Evolutionary conservation across 768 basidiomycete genomes (phyloP), one percentile per base, ranked within the genome.

Genomic region (Favolaschia claudopus): DNA sequence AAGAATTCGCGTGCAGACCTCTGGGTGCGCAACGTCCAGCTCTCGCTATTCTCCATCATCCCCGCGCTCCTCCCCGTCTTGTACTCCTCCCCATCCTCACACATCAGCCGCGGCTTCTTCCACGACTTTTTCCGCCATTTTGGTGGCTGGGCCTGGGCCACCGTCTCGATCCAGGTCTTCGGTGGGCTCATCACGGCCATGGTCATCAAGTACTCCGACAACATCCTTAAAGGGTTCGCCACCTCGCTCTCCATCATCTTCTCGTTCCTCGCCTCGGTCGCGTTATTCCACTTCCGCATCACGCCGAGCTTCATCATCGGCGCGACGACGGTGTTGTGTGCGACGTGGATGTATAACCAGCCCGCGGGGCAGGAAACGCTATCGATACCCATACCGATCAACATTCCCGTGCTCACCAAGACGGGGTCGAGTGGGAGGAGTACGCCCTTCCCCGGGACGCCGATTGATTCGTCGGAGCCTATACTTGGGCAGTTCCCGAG

Each of bases 181-280:
- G 97, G 97, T 27, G 96, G 97, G 1, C 80, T 99, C 40, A 74
- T 98, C 60, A 99, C 96, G 5, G 96, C 97, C 1, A 74, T 99
- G 28, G 97, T 99, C 57, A 99, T 99, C 83, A 94, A 96, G 73
- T 96, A 98, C 70, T 92, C 92, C 54, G 94, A 95, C 75, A 98
- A 97, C 72, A 93, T 93, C 66, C 80, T 93, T 69, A 96, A 97
- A 72, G 96, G 96, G n/a, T 99, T 99, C 68, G 96, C 96, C 5
- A 99, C 96, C 2, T 91, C 88, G 62, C 82, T 99, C 38, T 92
- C 91, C 61, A 99, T 99, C 76, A 88, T 99, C 55, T 78, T 99
- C 36, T 96, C 95, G 48, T 99, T 96, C 86, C 85, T 96, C 58
- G 94, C 95, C 2, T 93, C 91, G 40, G 93, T 99, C 62, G 85